phyloP scores from a whole-genome alignment of 768 basidiomycete genomes.

The Termitomyces bulborhizus region DNA sequence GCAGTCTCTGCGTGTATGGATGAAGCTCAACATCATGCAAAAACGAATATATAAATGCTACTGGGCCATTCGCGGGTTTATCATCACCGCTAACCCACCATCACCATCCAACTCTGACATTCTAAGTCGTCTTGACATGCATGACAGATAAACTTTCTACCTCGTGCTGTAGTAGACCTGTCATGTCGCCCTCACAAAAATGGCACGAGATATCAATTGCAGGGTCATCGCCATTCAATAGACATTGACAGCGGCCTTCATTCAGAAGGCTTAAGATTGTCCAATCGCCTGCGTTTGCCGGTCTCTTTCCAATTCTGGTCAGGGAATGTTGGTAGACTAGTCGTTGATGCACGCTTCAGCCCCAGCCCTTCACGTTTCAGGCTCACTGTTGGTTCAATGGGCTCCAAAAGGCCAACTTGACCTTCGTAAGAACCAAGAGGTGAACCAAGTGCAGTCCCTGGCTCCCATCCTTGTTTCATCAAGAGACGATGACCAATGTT shows the following conservation, averaged over 20 bases:
- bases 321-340: constrained; percentile 14
- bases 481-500: constrained; percentile 69
- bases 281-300: constrained; percentile 36
- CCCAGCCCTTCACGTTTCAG: constrained; percentile 53
- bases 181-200: background rate
- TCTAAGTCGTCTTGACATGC: background rate
- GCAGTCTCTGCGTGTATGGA: background rate
- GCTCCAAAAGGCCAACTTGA: constrained; percentile 44
- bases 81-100: background rate
- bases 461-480: constrained; percentile 72
- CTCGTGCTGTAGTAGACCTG: background rate
- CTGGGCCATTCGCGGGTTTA: too few species aligned
- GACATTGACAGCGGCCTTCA: background rate
- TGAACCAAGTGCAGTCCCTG: constrained; percentile 51
- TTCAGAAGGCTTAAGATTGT: constrained; percentile 7
- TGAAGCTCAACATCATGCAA: background rate
- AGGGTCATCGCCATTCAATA: background rate
- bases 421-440: constrained; percentile 23
- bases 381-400: constrained; percentile 42
- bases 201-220: background rate
- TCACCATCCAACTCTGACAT: background rate
- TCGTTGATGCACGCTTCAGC: constrained; percentile 20
- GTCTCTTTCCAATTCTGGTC: constrained; percentile 32
- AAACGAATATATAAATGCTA: background rate
- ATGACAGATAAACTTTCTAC: background rate